phyloP scores from a whole-genome alignment of 352 stramenopile genomes.

The Phytophthora melonis region DNA sequence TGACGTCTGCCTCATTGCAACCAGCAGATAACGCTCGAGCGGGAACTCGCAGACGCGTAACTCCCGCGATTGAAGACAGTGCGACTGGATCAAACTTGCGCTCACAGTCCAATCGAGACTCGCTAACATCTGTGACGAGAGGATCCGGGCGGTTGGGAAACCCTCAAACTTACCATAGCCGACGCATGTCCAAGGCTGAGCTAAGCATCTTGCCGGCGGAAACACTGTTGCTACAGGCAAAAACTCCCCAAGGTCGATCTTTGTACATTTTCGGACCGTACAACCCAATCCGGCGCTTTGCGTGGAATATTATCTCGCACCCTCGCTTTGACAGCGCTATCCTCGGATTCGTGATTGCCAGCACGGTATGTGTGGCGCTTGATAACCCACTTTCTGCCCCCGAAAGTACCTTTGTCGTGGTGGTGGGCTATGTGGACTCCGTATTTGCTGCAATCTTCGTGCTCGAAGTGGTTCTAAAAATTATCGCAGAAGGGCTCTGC shows the following conservation, averaged over 20 bases:
- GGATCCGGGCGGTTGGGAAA: not conserved
- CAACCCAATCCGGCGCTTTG: conserved; percentile 44
- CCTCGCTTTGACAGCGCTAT: conserved; percentile 76
- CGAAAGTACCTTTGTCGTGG: conserved; percentile 25
- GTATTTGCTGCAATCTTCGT: conserved; percentile 76
- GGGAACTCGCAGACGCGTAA: conserved; percentile 11
- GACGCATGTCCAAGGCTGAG: conserved; percentile 7
- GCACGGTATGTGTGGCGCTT: conserved; percentile 70
- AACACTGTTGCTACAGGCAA: conserved; percentile 5
- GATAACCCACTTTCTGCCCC: conserved; percentile 78
- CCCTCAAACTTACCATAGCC: conserved; percentile 6
- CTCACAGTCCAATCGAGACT: conserved; percentile 10
- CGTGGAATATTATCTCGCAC: conserved; percentile 55
- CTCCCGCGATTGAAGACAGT: not conserved
- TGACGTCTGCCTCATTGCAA: not conserved
- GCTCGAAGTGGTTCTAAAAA: conserved; percentile 82
- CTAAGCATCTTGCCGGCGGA: conserved; percentile 2
- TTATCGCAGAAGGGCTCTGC: conserved; percentile 73
- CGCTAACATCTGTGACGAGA: conserved; percentile 16
- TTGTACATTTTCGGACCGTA: conserved; percentile 47
- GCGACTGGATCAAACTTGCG: not conserved
- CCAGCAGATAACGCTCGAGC: conserved; percentile 3
- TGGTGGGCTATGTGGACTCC: conserved; percentile 59
- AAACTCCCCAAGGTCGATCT: conserved; percentile 36
- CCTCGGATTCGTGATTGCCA: conserved; percentile 72